phyloP scores from a whole-genome alignment of 352 stramenopile species.

The Pythium guiyangense region DNA sequence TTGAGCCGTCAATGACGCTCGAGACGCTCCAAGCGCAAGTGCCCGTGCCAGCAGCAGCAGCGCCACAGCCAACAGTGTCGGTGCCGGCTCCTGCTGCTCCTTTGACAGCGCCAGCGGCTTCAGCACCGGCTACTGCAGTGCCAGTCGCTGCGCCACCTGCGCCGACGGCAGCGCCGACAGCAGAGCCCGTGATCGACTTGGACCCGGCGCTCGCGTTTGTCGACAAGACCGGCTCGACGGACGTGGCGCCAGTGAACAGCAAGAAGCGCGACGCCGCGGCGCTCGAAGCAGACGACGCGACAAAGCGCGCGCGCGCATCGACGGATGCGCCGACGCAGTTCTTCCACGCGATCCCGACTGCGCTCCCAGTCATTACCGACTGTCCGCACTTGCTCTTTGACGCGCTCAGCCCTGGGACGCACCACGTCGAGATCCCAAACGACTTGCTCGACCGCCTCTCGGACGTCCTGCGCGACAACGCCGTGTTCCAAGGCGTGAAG shows the following conservation, averaged over 20 bases:
- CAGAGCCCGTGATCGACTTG: conserved; percentile 9
- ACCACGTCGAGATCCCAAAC: conserved; percentile 23
- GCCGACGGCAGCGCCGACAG: no score
- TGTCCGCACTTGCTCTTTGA: conserved; percentile 74
- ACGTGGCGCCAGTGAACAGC: neutral
- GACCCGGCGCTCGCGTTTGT: conserved; percentile 58
- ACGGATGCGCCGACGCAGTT: conserved; percentile 12
- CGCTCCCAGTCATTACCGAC: conserved; percentile 44
- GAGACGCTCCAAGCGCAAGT: conserved; percentile 56
- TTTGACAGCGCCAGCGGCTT: neutral
- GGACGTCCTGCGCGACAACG: conserved; percentile 51
- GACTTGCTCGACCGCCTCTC: conserved; percentile 58
- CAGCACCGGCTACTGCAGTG: no score
- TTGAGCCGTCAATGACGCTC: conserved; percentile 52
- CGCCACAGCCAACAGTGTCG: neutral
- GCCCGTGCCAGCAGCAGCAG: conserved; percentile 17
- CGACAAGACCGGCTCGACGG: conserved; percentile 43
- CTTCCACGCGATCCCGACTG: conserved; percentile 49
- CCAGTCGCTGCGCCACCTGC: no score
- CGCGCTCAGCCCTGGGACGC: conserved; percentile 22
- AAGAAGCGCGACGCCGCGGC: conserved; percentile 5
- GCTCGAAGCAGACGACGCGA: neutral
- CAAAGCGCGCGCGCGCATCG: conserved; percentile 7
- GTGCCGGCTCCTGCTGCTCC: conserved; percentile 1
- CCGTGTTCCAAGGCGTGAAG: conserved; percentile 64